A percentile compares a stretch with the other conserved stretches of the same genome.
Evolutionary conservation across 441 rosid species (phyloP).

Genomic region (Populus hybrid): DNA sequence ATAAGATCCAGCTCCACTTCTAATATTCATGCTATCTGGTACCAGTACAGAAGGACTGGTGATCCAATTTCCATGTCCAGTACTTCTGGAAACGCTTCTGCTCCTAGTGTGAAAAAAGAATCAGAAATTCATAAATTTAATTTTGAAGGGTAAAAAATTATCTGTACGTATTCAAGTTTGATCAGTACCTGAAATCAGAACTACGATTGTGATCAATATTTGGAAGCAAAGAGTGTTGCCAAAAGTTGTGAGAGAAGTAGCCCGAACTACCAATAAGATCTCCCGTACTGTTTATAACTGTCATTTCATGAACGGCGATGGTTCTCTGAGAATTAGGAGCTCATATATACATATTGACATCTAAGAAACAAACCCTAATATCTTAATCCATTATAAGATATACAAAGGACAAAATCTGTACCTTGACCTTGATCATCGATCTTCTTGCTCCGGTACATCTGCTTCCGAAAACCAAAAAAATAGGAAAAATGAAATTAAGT

Average conservation of each 20-base stretch:
- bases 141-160: not conserved
- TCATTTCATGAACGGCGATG: not conserved
- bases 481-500: not conserved
- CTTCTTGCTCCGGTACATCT: conserved; percentile 48
- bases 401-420: conserved; percentile 1
- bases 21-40: conserved; percentile 3
- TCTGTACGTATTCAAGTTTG: not conserved
- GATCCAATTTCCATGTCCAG: conserved; percentile 17
- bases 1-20: not conserved
- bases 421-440: conserved; percentile 43
- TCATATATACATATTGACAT: not conserved
- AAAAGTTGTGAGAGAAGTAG: conserved; percentile 19
- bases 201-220: conserved; percentile 8
- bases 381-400: not conserved
- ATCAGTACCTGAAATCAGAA: conserved; percentile 28
- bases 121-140: not conserved
- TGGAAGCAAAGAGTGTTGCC: conserved; percentile 23
- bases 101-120: not conserved
- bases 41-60: conserved; percentile 10
- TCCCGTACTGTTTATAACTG: conserved; percentile 25
- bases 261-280: conserved; percentile 16
- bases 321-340: not conserved
- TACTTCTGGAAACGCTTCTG: conserved; percentile 11
- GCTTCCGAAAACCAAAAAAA: conserved; percentile 6
- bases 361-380: conserved; percentile 5